A percentile compares a stretch with the other conserved stretches of the same genome.
Evolutionary conservation across 345 rosid species (phyloP).

Genomic region (Euphorbia tirucalli): DNA sequence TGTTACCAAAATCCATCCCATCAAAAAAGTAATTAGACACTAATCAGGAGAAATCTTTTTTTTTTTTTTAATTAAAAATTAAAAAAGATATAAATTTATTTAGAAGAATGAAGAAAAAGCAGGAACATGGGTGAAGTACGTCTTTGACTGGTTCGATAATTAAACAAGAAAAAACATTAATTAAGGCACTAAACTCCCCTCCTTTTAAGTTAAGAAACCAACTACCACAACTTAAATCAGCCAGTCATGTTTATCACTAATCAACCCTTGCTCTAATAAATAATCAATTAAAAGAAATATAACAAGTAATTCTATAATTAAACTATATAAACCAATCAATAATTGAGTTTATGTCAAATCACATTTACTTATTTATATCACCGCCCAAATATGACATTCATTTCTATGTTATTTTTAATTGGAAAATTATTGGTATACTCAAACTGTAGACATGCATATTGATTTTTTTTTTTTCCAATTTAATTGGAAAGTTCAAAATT

Average conservation of each 20-base stretch:
- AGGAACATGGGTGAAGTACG: constrained; percentile 12
- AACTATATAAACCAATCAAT: constrained; percentile 6
- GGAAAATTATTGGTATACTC: not conserved
- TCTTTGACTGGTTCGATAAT: constrained; percentile 17
- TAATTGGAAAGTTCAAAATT: too few relatives aligned
- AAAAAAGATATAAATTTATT: not conserved
- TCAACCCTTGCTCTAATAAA: too few relatives aligned
- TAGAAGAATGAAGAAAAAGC: constrained; percentile 6
- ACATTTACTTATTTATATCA: constrained; percentile 12
- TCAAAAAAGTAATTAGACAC: constrained; percentile 8
- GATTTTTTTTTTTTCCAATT: too few relatives aligned
- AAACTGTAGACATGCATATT: too few relatives aligned
- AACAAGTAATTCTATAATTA: not conserved
- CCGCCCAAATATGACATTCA: constrained; percentile 18
- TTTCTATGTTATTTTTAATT: not conserved
- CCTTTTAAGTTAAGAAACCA: constrained; percentile 21
- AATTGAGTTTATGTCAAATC: constrained; percentile 26
- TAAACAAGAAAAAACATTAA: not conserved
- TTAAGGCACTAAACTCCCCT: constrained; percentile 19
- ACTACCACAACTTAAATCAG: not conserved
- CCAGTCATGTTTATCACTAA: constrained; percentile 17
- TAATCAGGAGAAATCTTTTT: constrained; percentile 9
- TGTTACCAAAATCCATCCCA: constrained; percentile 23
- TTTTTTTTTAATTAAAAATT: too few relatives aligned
- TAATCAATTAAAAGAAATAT: too few relatives aligned